phyloP scores from a whole-genome alignment of 169 alveolate species.

The Eimeria nieschulzi region DNA sequence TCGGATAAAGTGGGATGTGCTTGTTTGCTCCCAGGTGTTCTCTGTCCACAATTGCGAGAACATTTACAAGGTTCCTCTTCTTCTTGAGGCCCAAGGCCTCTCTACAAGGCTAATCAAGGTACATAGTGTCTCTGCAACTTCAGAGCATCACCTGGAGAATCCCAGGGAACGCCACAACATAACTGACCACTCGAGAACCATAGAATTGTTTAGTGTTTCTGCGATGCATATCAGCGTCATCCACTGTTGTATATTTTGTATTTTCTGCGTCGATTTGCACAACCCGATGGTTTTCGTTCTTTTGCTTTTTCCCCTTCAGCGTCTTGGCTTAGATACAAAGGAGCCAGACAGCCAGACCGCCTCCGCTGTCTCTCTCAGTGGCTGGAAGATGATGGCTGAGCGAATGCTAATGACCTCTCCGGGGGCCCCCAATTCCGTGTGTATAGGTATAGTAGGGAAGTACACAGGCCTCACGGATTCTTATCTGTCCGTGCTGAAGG shows the following conservation, averaged over 20 bases:
- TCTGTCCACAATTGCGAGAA: constrained; percentile 73
- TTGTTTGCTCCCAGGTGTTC: constrained; percentile 49
- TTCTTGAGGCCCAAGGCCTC: constrained; percentile 86
- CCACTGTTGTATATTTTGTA: background rate
- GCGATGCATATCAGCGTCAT: too few relatives aligned
- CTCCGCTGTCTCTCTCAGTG: background rate
- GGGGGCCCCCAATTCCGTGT: constrained; percentile 74
- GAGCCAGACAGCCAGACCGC: background rate
- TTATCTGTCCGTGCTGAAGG: constrained; percentile 92
- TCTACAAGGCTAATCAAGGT: constrained; percentile 78
- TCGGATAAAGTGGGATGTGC: background rate
- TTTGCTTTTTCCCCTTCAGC: background rate
- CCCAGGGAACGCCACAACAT: too few relatives aligned
- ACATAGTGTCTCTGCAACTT: background rate
- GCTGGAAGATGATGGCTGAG: constrained; percentile 62
- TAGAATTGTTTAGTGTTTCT: too few relatives aligned
- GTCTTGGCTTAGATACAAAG: background rate
- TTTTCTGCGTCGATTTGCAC: background rate
- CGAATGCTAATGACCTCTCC: constrained; percentile 13
- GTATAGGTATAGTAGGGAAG: constrained; percentile 94
- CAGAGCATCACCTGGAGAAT: too few relatives aligned
- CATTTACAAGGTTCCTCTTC: constrained; percentile 81
- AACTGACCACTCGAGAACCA: too few relatives aligned
- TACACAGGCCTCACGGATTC: constrained; percentile 94
- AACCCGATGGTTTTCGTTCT: background rate